Base-by-base conservation (phyloP, 768 basidiomycete genomes). In the Punctularia strigosozonata region DNA sequence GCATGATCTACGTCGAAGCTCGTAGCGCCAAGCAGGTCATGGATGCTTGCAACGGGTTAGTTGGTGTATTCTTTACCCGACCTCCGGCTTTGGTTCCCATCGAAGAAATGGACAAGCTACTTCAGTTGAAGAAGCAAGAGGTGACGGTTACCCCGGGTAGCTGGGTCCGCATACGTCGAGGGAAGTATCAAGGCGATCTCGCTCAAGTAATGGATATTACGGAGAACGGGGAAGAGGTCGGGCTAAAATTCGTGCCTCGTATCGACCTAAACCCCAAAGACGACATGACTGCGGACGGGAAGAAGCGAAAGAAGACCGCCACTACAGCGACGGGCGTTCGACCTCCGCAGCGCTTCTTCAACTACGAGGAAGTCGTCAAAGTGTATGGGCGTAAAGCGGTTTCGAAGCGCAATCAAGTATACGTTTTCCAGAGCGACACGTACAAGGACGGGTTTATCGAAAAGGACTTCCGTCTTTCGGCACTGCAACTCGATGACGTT, bases 1-100 rank as follows among this genome's bases (percentile, higher is more conserved):
- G 94, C 1, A 90, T 90, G 79, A 81, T 99, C 44, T 99, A 98
- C 54, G 80, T 99, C 34, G 95, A 99, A 62, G 90, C 94, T 6
- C 76, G 83, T 36, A 83, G 83, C 44, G 71, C 89, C 22, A 79
- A 86, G 43, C 79, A 89, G 50, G 94, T 97, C 40, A 73, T 68
- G 45, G 71, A 80, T 41, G 92, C 94, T 5, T 75, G 87, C 53
- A 72, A 77, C 41, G 94, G 94, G 20, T 80, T 98, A 35, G 85
- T 98, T 37, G 95, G 92, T 37, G 77, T 98, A 39, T 99, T 90
- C 57, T 72, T 77, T 21, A 78, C 74, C 50, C 78, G 84, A 37
- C 85, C 86, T 13, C 75, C 89, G 44, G 69, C 71, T 15, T 72
- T 95, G 24, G 91, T 97, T 1, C 91, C 91, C 5, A 90, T 97